These are phyloP conservation scores for Podila epigama DNA, from an alignment of 192 early-diverging fungal genomes.

Conservation along the genomic window DNA sequence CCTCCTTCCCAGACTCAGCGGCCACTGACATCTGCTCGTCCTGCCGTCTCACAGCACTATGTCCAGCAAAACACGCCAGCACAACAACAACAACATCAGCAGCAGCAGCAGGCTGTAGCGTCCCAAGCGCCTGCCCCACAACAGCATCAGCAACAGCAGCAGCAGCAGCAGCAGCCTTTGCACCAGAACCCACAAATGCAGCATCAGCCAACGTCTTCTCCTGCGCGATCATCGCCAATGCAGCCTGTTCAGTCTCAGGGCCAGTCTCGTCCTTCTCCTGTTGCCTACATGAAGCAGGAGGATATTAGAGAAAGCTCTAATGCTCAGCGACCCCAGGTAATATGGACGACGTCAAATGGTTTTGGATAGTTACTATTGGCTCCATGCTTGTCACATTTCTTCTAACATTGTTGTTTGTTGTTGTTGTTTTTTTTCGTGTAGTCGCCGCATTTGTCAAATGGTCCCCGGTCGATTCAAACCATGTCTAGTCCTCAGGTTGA, in stretches of 20 bases:
- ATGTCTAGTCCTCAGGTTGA: neutral
- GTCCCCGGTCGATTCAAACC: neutral
- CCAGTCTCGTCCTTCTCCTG: neutral
- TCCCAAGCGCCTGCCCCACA: neutral
- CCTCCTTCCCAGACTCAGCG: neutral
- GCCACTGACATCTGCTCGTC: neutral
- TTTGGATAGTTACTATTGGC: neutral
- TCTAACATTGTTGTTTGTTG: neutral
- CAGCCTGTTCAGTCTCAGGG: neutral
- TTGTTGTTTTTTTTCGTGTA: neutral
- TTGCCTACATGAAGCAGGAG: neutral
- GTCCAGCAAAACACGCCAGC: neutral
- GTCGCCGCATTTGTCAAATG: neutral
- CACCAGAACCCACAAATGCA: neutral
- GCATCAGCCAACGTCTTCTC: neutral
- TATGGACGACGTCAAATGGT: neutral
- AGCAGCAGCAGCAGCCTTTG: neutral
- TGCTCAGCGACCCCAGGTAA: neutral
- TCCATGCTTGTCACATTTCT: neutral
- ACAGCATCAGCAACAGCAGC: neutral
- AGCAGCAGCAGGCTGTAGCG: no score
- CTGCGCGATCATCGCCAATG: neutral
- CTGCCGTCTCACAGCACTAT: neutral
- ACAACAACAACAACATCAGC: slow-evolving; percentile 1
- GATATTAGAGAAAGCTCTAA: neutral